Evolutionary conservation across 345 rosid species (phyloP), one percentile per base, ranked within the genome.

Genomic region (Excoecaria cochinchinensis): DNA sequence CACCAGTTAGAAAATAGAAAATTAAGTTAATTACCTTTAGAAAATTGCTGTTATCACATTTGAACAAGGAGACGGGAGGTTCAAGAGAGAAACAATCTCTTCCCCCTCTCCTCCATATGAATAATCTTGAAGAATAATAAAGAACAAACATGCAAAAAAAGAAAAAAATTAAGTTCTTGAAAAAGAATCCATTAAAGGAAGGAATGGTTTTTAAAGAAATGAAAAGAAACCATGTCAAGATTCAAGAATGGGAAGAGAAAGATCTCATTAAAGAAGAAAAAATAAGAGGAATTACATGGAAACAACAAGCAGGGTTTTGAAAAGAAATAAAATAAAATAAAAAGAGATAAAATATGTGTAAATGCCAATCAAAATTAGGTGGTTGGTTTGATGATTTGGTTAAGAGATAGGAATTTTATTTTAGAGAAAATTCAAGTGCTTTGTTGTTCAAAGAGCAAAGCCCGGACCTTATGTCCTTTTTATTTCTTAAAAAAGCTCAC

Each of bases 371-470:
- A 67, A 59, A 57, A 22, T 56, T 24, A 73, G 77, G 19, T 52
- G 82, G 51, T 71, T 73, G 67, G 46, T 38, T 61, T 52, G 66
- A 6, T 76, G 17, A 56, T 44, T 63, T 78, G 81, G 66, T 56
- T 12, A 58, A 52, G 55, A 21, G 74, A 4, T 51, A 5, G 38
- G 48, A 38, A 59, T 16, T 42, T 59, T 44, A 10, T 31, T 31
- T 31, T 42, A 10, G 55, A 57, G 47, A 36, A 14, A 52, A 46
- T 17, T 39, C n/a, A 70, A 42, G 17, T 40, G 72, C 79, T 76
- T 72, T 69, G 76, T 58, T 63, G 80, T 77, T 42, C 62, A 74
- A 78, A 70, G 58, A 75, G 78, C 14, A 67, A 74, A 77, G 57
- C n/a, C 71, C 68, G 74, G 71, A 52, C 22, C 42, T 65, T 70